These are phyloP conservation scores for Diplogelasinospora grovesii DNA, from an alignment of 495 filamentous ascomycete species.

Conservation along the genomic window DNA sequence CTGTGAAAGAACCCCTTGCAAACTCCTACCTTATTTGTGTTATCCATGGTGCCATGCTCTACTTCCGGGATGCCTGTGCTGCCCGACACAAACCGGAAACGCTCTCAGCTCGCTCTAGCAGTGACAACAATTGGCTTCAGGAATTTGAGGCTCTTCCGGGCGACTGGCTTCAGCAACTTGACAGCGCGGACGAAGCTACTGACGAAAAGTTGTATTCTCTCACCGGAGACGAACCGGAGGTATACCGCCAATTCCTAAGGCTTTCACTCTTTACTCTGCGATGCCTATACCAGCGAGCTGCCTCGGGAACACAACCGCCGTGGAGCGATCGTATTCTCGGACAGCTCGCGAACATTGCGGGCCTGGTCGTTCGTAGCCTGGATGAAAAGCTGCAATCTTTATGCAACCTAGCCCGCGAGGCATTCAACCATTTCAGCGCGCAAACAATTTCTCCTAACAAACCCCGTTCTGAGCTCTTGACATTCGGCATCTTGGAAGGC, in stretches of 20 bases:
- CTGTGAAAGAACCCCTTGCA: slow-evolving; percentile 3
- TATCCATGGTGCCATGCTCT: slow-evolving; percentile 20
- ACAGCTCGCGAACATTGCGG: slow-evolving; percentile 24
- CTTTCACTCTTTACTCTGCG: slow-evolving; percentile 18
- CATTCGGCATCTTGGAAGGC: slow-evolving; percentile 39
- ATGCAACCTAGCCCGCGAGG: slow-evolving; percentile 21
- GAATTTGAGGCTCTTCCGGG: slow-evolving; percentile 15
- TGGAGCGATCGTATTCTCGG: slow-evolving; percentile 20
- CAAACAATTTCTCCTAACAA: not conserved
- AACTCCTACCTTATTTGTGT: slow-evolving; percentile 21
- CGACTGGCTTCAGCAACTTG: slow-evolving; percentile 15
- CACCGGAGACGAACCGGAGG: slow-evolving; percentile 14
- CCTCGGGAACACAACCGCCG: slow-evolving; percentile 2
- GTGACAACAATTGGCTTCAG: slow-evolving; percentile 17
- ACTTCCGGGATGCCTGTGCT: slow-evolving; percentile 25
- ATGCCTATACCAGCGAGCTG: slow-evolving; percentile 16
- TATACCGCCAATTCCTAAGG: slow-evolving; percentile 20
- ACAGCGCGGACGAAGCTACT: not conserved
- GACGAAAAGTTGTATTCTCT: slow-evolving; percentile 1
- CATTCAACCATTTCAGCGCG: slow-evolving; percentile 27
- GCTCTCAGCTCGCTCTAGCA: slow-evolving; percentile 4
- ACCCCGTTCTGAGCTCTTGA: slow-evolving; percentile 17
- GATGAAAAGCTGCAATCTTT: slow-evolving; percentile 20
- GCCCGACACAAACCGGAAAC: slow-evolving; percentile 10
- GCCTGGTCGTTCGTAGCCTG: slow-evolving; percentile 20